Base-by-base conservation (phyloP, 768 basidiomycete genomes). In the Leccinum broughii region DNA sequence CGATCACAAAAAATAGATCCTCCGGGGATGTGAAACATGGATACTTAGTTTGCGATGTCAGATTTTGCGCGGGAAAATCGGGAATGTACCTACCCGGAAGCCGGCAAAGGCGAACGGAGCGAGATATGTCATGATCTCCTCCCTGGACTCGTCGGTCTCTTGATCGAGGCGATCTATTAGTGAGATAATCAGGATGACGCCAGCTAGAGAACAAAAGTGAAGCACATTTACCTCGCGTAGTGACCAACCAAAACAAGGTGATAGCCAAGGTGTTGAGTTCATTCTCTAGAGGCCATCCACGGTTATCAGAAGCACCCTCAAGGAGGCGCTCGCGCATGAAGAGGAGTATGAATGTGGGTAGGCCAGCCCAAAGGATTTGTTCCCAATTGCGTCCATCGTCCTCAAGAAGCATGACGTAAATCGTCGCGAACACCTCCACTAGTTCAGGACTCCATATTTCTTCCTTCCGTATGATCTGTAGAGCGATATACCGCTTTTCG, bases 331-430 rank as follows among this genome's bases (percentile, higher is more conserved):
- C 61, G 22, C 76, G 75, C 26, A 85, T 60, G 63, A 77, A 82
- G 1, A 50, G 55, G 39, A 73, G 72, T 15, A 84, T 70, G 58
- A 84, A 80, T 0, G 58, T 37, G 3, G 77, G 76, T 11, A 83
- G 67, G 44, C 74, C 75, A 6, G 82, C 81, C 67, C 77, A 76
- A 52, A 76, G 66, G 14, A 85, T 73, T 60, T 82, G 83, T 54
- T 75, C 74, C 41, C 76, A 64, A 66, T 85, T 85, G 61, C 76
- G 79, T 51, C 76, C 78, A 56, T 78, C 81, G 28, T 84, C 80
- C 62, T 87, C 85, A 34, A 85, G 77, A 46, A 85, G 72, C 83
- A 88, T 85, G 37, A 81, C 68, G 66, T 82, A 85, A 55, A 83
- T 78, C 0, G 78, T 78, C 75, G 82, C 82, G 32, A 88, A 69